A percentile compares a stretch with the other conserved stretches of the same genome.
Conservation (phyloP, 768 basidiomycete genomes). For the Macrolepiota albuminosa region DNA sequence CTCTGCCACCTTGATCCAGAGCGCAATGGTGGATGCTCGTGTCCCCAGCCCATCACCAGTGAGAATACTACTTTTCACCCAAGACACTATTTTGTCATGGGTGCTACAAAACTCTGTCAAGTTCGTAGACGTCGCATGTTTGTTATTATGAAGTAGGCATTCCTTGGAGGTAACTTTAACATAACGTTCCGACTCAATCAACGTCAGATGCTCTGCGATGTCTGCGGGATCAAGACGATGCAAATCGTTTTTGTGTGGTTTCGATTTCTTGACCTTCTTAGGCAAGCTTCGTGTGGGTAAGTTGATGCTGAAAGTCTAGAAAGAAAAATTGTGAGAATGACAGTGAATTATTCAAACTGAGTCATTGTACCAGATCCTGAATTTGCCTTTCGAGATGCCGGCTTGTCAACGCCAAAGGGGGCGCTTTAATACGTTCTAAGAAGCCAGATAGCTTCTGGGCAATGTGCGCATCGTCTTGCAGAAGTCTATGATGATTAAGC, state of each 20-base stretch:
- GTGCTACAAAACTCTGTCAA: constrained; percentile 52
- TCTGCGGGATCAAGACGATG: constrained; percentile 61
- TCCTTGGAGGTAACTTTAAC: constrained; percentile 66
- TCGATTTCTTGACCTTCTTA: constrained; percentile 40
- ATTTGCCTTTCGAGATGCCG: constrained; percentile 47
- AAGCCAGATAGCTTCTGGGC: constrained; percentile 54
- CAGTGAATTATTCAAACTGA: background rate
- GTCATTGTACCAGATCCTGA: constrained; percentile 45
- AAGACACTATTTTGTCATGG: constrained; percentile 57
- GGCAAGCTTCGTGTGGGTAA: constrained; percentile 20
- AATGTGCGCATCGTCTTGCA: constrained; percentile 63
- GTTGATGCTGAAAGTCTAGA: constrained; percentile 38
- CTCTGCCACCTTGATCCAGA: constrained; percentile 79
- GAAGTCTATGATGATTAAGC: constrained; percentile 55
- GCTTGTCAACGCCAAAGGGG: constrained; percentile 40
- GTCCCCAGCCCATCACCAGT: constrained; percentile 44
- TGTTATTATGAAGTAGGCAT: constrained; percentile 61
- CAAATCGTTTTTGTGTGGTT: constrained; percentile 55
- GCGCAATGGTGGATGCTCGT: constrained; percentile 56
- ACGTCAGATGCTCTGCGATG: constrained; percentile 77
- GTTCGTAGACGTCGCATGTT: constrained; percentile 33
- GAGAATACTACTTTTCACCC: constrained; percentile 65
- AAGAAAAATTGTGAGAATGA: constrained; percentile 2
- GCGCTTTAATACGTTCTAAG: constrained; percentile 35
- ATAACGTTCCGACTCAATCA: constrained; percentile 70